These are phyloP conservation scores for Plasmopara muralis DNA, from an alignment of 352 stramenopile species.

Conservation along the genomic window DNA sequence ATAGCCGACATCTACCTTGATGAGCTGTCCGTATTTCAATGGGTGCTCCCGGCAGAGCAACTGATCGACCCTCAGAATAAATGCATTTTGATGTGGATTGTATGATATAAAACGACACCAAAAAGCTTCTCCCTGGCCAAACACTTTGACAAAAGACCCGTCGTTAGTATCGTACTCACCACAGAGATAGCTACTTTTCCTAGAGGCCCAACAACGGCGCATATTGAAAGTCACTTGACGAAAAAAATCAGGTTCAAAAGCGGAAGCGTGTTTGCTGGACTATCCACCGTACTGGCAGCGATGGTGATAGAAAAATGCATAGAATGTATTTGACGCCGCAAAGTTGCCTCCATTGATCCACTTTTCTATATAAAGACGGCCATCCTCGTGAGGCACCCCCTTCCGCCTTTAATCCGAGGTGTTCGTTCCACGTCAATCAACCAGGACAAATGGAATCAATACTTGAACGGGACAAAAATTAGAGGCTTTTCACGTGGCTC, in stretches of 20 bases:
- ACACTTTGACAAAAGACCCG: too few relatives aligned
- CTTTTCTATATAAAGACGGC: background rate
- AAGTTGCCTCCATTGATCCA: background rate
- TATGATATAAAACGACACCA: too few relatives aligned
- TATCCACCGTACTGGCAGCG: conserved; percentile 1
- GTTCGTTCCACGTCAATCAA: background rate
- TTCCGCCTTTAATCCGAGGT: too few relatives aligned
- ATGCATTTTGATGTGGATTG: too few relatives aligned
- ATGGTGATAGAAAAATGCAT: background rate
- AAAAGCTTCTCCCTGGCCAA: too few relatives aligned
- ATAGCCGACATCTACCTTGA: too few relatives aligned
- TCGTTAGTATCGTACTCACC: too few relatives aligned
- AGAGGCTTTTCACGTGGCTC: background rate
- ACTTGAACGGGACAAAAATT: background rate
- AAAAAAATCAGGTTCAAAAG: background rate
- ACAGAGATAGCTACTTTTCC: too few relatives aligned
- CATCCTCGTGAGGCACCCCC: background rate
- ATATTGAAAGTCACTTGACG: background rate
- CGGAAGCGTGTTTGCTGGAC: background rate
- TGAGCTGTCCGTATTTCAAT: too few relatives aligned
- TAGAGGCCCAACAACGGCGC: background rate
- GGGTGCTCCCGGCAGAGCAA: too few relatives aligned
- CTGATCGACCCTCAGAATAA: too few relatives aligned
- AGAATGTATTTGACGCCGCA: conserved; percentile 1
- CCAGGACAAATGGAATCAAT: background rate